Base-by-base conservation (phyloP, 2,329 filamentous ascomycete genomes). In the Trichophaea hybrida region DNA sequence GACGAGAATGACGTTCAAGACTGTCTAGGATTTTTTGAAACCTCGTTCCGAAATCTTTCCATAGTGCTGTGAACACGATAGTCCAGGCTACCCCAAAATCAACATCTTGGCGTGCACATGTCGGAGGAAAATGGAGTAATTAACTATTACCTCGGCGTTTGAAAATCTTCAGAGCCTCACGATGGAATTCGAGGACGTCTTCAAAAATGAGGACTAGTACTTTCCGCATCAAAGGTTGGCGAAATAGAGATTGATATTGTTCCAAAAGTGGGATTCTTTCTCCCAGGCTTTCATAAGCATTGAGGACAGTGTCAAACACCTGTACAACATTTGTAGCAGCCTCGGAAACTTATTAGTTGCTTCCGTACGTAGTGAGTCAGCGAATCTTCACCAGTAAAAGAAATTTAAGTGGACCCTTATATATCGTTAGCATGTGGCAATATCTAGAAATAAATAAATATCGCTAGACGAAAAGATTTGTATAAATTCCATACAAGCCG, bases 181-280 rank as follows among this genome's bases (percentile, higher is more conserved):
- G 61, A 58, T 75, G 73, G 57, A 75, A 75, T 1, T 71, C 69
- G 0, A 75, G 65, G 3, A 73, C 71, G 54, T 75, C 73, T 5
- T 66, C 62, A 50, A 72, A 75, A 5, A 75, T 71, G 13, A 70
- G 15, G 17, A 62, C 67, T 2, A 75, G 65, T 5, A 71, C 67
- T 1, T 61, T 52, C 4, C 63, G 59, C 68, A 75, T 70, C 12
- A 71, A 55, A 0, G 59, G 48, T 7, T 69, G 69, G 2, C 59
- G 57, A 57, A 74, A 72, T 0, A 72, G 54, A 5, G 55, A 31
- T 38, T 71, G 61, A 34, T 73, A 73, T 24, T 70, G 63, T 5
- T 58, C 10, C 0, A 75, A 61, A 4, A 72, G 62, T 7, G 73
- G 73, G 0, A 75, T 65, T 3, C 69, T 64, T 55, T 75, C 73